phyloP scores from a whole-genome alignment of 257 asterid species.

The Verbena officinalis region DNA sequence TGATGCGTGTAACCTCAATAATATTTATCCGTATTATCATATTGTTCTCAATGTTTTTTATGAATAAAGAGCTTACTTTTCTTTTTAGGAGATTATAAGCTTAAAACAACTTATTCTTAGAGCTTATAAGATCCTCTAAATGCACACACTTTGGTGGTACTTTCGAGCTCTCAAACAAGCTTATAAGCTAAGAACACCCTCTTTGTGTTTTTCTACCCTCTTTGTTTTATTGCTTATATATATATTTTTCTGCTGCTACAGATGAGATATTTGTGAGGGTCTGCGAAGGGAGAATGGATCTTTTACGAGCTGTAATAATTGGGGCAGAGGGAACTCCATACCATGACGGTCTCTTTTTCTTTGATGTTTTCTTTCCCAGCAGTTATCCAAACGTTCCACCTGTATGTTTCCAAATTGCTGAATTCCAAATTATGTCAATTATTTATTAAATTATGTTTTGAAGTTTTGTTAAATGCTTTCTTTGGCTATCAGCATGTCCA shows the following conservation, averaged over 20 bases:
- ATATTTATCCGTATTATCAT: too few species aligned
- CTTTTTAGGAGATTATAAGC: too few species aligned
- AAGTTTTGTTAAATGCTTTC: slow-evolving; percentile 13
- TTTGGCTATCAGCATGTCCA: slow-evolving; percentile 63
- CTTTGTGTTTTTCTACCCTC: too few species aligned
- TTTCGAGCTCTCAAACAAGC: too few species aligned
- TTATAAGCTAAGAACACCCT: too few species aligned
- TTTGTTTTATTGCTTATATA: too few species aligned
- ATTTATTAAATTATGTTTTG: background rate
- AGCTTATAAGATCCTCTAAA: too few species aligned
- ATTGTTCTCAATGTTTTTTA: too few species aligned
- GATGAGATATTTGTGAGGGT: slow-evolving; percentile 85
- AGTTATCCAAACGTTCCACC: slow-evolving; percentile 87
- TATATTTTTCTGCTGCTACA: slow-evolving; percentile 35
- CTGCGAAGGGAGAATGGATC: slow-evolving; percentile 89
- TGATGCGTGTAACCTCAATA: too few species aligned
- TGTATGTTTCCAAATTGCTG: slow-evolving; percentile 48
- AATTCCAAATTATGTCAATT: slow-evolving; percentile 5
- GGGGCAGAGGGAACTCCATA: slow-evolving; percentile 99
- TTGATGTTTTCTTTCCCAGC: slow-evolving; percentile 80
- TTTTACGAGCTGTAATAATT: slow-evolving; percentile 84
- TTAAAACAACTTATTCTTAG: too few species aligned
- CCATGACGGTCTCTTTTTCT: slow-evolving; percentile 96
- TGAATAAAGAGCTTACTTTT: too few species aligned
- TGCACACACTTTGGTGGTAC: too few species aligned